Evolutionary conservation across 805 yeast genomes (phyloP).

Genomic region (Diddensiella santjacobensis): DNA sequence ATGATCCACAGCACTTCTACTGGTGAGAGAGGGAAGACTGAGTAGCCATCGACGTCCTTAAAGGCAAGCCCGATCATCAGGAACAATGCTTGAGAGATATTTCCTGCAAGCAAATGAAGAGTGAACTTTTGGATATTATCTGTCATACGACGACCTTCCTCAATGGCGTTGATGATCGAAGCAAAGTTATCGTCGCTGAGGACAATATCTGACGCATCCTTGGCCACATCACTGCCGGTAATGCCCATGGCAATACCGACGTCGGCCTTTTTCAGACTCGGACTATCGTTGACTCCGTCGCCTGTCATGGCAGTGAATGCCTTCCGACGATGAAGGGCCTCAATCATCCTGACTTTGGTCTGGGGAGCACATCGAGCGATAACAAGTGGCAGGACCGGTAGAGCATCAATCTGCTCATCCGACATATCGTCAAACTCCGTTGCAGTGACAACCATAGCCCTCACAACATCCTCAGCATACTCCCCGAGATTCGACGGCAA

Average conservation of each 20-base stretch:
- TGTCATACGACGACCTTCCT: constrained; percentile 78
- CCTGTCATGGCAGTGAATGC: constrained; percentile 78
- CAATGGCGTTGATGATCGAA: constrained; percentile 70
- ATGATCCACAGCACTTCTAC: constrained; percentile 78
- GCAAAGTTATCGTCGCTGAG: constrained; percentile 76
- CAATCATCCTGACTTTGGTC: constrained; percentile 77
- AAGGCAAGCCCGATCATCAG: constrained; percentile 72
- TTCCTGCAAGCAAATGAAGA: constrained; percentile 65
- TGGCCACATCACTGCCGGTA: constrained; percentile 81
- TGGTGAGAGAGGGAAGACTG: constrained; percentile 81
- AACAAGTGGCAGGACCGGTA: constrained; percentile 68
- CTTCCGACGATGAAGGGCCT: constrained; percentile 62
- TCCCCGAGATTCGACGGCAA: constrained; percentile 58
- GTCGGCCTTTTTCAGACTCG: constrained; percentile 70
- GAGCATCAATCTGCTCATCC: constrained; percentile 56
- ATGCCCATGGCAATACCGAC: constrained; percentile 84
- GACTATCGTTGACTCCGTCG: constrained; percentile 81
- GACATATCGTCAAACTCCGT: constrained; percentile 59
- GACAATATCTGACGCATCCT: constrained; percentile 75
- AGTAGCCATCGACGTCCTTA: constrained; percentile 54
- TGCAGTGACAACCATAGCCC: constrained; percentile 74
- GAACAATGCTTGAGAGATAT: constrained; percentile 66
- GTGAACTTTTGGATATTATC: constrained; percentile 76
- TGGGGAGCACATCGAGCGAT: constrained; percentile 82
- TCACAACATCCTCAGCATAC: constrained; percentile 49